Conservation (phyloP, 208 protist species). For the Leptomonas pyrrhocoris region DNA sequence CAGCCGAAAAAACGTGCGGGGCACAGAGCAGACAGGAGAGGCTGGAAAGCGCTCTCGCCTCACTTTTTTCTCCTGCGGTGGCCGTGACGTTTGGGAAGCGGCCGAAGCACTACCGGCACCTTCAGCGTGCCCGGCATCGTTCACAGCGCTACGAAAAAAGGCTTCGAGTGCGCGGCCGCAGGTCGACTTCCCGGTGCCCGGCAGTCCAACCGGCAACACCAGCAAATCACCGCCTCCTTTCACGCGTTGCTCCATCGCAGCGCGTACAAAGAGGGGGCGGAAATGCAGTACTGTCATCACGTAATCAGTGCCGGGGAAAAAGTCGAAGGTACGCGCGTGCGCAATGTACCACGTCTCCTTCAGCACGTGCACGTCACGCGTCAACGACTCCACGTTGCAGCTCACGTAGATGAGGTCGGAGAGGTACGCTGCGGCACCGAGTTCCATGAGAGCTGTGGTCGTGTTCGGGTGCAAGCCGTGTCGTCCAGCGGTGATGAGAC, state of each 20-base stretch:
- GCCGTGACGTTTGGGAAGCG: not conserved
- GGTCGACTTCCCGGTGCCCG: slow-evolving; percentile 33
- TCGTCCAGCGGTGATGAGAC: slow-evolving; percentile 40
- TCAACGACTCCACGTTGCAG: slow-evolving; percentile 48
- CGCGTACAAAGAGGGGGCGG: not conserved
- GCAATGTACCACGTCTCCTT: slow-evolving; percentile 30
- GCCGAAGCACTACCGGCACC: not conserved
- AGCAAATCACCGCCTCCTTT: slow-evolving; percentile 21
- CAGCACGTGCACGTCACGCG: slow-evolving; percentile 39
- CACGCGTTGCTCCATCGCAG: not conserved
- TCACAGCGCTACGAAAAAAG: slow-evolving; percentile 17
- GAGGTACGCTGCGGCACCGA: slow-evolving; percentile 20
- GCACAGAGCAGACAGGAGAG: slow-evolving; percentile 7
- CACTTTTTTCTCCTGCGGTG: not conserved
- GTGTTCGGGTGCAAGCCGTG: slow-evolving; percentile 49
- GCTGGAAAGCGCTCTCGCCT: not conserved
- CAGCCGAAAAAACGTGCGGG: slow-evolving; percentile 18
- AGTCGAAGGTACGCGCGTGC: slow-evolving; percentile 45
- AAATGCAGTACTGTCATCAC: slow-evolving; percentile 59
- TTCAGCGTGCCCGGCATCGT: not conserved
- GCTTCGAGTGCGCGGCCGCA: slow-evolving; percentile 15
- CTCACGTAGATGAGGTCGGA: slow-evolving; percentile 53
- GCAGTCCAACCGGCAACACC: slow-evolving; percentile 39
- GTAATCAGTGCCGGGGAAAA: slow-evolving; percentile 52
- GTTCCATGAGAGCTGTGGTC: slow-evolving; percentile 16